Base-by-base conservation (phyloP, 1,139 yeast species). In the Williopsis jadinii region DNA sequence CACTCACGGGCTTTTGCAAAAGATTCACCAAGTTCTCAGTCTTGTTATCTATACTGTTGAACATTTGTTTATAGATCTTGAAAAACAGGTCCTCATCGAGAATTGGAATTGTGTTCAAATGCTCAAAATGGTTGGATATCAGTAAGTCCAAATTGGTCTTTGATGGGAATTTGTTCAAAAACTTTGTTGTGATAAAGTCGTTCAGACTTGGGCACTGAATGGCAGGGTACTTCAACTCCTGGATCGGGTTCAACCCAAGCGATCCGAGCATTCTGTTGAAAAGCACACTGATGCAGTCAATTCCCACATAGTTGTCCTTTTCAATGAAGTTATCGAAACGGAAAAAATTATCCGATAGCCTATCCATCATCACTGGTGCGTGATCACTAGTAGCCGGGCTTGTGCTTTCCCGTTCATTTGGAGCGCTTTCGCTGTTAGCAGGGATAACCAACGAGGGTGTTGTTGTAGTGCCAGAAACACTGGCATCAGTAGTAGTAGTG, bases 91-190 rank as follows among this genome's bases (percentile, higher is more conserved):
- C 71, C 50, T 74, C 78, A 53, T 78, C 83, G 47, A 79, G 69
- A n/a, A 79, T 73, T 10, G 84, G 84, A 28, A 79, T 70, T 46
- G 78, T 67, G 56, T 79, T 79, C 54, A 75, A 71, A 50, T 76
- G 73, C 42, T 76, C 64, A 52, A 79, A 79, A 53, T 67, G 79
- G 39, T 75, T 70, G 47, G 67, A 63, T 30, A 79, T 67, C 41
- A 76, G 71, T 42, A 69, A 66, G 51, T 79, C 84, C 46, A 78
- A 55, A 44, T 73, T 75, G 39, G 63, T 64, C 49, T 71, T 72
- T 39, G 64, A 63, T 36, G 62, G 66, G 55, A 64, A 66, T 45
- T 70, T 71, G 35, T 61, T 59, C 34, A 60, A 59, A 53, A 73
- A 72, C 3, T 72, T 46, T 4, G 36, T 12, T 4, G 13, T 24